Conservation (phyloP, 352 stramenopile genomes). For the Phytophthora hybrid region DNA sequence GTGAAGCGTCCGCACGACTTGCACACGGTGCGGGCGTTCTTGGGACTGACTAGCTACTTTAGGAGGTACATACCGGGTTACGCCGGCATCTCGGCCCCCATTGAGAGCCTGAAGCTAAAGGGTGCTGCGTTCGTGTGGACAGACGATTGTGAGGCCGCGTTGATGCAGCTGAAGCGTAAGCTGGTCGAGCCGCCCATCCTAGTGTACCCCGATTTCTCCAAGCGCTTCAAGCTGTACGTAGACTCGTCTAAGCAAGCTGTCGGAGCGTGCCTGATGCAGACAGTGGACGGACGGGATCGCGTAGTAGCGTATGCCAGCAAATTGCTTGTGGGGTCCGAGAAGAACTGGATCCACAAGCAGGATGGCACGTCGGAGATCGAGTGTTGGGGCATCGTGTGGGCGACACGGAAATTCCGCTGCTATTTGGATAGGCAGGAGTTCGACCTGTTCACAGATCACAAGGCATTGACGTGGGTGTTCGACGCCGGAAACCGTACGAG, state of each 20-base stretch:
- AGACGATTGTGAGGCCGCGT: constrained; percentile 6
- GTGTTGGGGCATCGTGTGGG: background rate
- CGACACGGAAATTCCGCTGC: too few relatives aligned
- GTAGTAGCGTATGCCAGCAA: constrained; percentile 3
- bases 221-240: constrained; percentile 13
- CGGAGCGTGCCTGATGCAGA: constrained; percentile 8
- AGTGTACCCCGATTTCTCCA: constrained; percentile 1
- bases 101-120: background rate
- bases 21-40: too few relatives aligned
- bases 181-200: constrained; percentile 1
- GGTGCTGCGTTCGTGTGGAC: background rate
- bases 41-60: too few relatives aligned
- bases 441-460: too few relatives aligned
- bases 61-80: too few relatives aligned
- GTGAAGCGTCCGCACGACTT: too few relatives aligned
- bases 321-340: background rate
- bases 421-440: too few relatives aligned
- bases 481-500: too few relatives aligned
- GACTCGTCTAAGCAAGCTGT: background rate
- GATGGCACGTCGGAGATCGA: constrained; percentile 1
- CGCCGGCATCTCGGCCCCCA: too few relatives aligned
- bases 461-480: too few relatives aligned
- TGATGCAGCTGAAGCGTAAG: constrained; percentile 4
- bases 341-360: background rate
- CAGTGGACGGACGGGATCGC: background rate